Evolutionary conservation across 2,329 filamentous ascomycete genomes (phyloP).

Genomic region (Trichoderma sp.): DNA sequence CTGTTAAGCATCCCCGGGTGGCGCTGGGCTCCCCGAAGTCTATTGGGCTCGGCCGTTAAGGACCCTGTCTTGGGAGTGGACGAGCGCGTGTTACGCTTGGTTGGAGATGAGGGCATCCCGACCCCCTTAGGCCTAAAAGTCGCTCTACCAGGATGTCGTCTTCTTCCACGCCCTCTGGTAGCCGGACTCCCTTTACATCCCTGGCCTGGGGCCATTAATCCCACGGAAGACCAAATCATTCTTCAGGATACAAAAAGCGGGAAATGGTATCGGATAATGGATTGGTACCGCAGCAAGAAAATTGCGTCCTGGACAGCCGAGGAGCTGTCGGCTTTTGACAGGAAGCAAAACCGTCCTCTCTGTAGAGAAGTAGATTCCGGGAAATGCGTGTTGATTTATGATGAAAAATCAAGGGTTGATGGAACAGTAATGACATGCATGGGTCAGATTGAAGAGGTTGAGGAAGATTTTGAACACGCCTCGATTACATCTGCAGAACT

Average conservation of each 20-base stretch:
- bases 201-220: conserved; percentile 20
- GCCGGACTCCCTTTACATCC: conserved; percentile 19
- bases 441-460: conserved; percentile 16
- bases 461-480: not conserved
- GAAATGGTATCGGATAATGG: conserved; percentile 23
- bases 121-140: conserved; percentile 24
- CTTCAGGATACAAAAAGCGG: conserved; percentile 17
- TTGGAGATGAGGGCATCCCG: conserved; percentile 16
- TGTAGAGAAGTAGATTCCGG: conserved; percentile 22
- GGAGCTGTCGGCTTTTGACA: conserved; percentile 20
- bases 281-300: conserved; percentile 26
- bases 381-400: conserved; percentile 19
- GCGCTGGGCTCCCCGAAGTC: conserved; percentile 29
- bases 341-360: conserved; percentile 18
- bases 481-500: not conserved
- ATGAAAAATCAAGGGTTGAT: not conserved
- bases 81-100: conserved; percentile 23
- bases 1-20: conserved; percentile 25
- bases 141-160: conserved; percentile 17
- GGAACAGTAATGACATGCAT: conserved; percentile 8
- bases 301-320: conserved; percentile 21
- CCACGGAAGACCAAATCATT: conserved; percentile 21
- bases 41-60: conserved; percentile 22
- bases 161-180: conserved; percentile 7
- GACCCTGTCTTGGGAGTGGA: conserved; percentile 22